Base-by-base conservation (phyloP, 2,329 filamentous ascomycete species). In the Penicillium sp. region DNA sequence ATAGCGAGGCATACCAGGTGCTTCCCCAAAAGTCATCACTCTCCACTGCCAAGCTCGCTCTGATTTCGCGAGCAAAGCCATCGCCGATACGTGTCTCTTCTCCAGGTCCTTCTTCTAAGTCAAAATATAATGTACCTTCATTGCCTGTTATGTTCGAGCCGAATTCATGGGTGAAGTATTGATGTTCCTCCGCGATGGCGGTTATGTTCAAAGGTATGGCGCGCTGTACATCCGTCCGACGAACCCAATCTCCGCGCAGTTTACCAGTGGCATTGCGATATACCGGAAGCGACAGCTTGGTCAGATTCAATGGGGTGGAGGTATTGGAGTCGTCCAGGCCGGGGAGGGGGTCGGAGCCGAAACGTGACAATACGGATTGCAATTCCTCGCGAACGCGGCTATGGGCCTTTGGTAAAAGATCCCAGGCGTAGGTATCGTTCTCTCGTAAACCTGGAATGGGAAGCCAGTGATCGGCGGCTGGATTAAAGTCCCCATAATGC, bases 231-330 rank as follows among this genome's bases (percentile, higher is more conserved):
- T 77, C 63, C 74, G 76, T 78, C 42, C 76, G 80, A 37, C 85
- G 84, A 48, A 85, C 78, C 89, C 90, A 96, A 51, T 85, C 78
- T n/a, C 91, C 91, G 41, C 85, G 82, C 30, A 95, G 78, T 26
- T 85, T 85, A 4, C 91, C 89, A 2, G 90, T 91, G 5, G 89
- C 82, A 67, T 95, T 93, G 65, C 82, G 82, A 80, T 92, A 96
- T n/a, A 87, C 76, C 1, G 82, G 79, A 47, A 88, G 66, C 30
- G 62, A 59, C 12, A 74, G 41, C 26, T 68, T 63, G 13, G 71
- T 71, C n/a, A 74, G 54, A 50, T 75, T 70, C 47, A 71, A 54
- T 4, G 62, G 46, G n/a, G 63, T 49, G 8, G 64, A 62, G 18
- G 58, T 33, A 23, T 63, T 55, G 17, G 61, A 49, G 23, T 62